Base-by-base conservation (phyloP, 495 filamentous ascomycete species). In the Rhizodiscina lignyota region DNA sequence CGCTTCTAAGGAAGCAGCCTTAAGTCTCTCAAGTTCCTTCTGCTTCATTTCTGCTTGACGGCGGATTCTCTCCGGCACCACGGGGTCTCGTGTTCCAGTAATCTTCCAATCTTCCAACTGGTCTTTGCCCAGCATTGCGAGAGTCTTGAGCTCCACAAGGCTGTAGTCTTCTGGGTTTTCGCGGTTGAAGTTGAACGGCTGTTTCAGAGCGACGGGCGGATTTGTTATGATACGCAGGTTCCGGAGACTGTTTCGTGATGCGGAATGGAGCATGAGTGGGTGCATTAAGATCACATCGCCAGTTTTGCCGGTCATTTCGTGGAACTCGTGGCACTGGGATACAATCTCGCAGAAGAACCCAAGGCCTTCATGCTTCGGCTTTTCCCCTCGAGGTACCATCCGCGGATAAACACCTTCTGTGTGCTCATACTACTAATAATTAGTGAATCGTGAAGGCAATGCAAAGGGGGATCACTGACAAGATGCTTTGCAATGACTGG, bases 201-300 rank as follows among this genome's bases (percentile, higher is more conserved):
- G 55, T 19, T 61, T 73, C 27, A 82, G 47, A 18, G 61, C 61
- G 1, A 80, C 72, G 0, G 73, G 70, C 13, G 77, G 75, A 48
- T 83, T 85, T 29, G 75, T 83, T 50, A 81, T 82, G 43, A 81
- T 69, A 12, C 77, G 61, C 4, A 69, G 59, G 19, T 55, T 58
- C 22, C 78, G 59, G 37, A 69, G 43, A 36, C 66, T 58, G 43
- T 82, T 82, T 38, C 61, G 61, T 5, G 68, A 71, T 16, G 70
- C 66, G 4, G 67, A 70, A 53, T 83, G 76, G 39, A 79, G 54
- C 75, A 79, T 83, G n/a, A 82, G 54, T 30, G 77, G 76, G 42
- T 83, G 78, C 40, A 83, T 51, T 16, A 83, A 57, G 40, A 72
- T 69, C 12, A 82, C 74, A 44, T 83, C 78, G 11, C 78, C 77